Evolutionary conservation across 2,329 filamentous ascomycete species (phyloP).

Genomic region (Davidsoniella australis): DNA sequence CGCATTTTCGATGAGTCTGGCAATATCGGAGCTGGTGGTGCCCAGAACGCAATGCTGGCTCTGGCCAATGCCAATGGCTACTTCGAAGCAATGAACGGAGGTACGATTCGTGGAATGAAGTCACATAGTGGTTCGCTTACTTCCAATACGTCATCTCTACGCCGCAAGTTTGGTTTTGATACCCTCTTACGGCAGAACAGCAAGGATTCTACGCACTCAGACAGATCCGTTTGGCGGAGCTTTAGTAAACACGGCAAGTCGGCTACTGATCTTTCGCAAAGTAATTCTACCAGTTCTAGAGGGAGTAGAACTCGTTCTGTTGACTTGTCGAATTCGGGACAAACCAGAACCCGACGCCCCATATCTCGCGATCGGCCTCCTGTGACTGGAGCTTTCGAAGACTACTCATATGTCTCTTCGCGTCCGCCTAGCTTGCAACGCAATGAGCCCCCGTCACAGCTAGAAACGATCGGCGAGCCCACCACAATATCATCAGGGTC

Average conservation of each 20-base stretch:
- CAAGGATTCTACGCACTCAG: slow-evolving; percentile 26
- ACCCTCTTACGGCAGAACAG: slow-evolving; percentile 62
- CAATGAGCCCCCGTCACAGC: slow-evolving; percentile 28
- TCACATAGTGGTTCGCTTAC: slow-evolving; percentile 57
- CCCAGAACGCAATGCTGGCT: slow-evolving; percentile 12
- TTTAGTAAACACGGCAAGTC: slow-evolving; percentile 47
- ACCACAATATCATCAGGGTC: slow-evolving; percentile 18
- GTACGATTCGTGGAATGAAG: slow-evolving; percentile 36
- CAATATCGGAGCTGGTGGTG: slow-evolving; percentile 11
- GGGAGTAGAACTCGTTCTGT: slow-evolving; percentile 56
- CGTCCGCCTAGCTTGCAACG: slow-evolving; percentile 41
- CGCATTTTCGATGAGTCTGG: slow-evolving; percentile 57
- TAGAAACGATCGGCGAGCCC: slow-evolving; percentile 44
- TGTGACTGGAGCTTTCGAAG: slow-evolving; percentile 45
- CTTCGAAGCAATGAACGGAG: slow-evolving; percentile 34
- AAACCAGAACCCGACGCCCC: slow-evolving; percentile 27
- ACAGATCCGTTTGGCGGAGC: slow-evolving; percentile 60
- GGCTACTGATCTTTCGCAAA: slow-evolving; percentile 11
- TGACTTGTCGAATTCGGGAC: slow-evolving; percentile 31
- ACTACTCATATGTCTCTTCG: slow-evolving; percentile 19
- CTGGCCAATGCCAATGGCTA: slow-evolving; percentile 26
- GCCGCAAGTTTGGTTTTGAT: slow-evolving; percentile 70
- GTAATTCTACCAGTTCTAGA: slow-evolving; percentile 12
- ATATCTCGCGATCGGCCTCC: slow-evolving; percentile 43
- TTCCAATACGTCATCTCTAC: slow-evolving; percentile 73